phyloP scores from a whole-genome alignment of 805 yeast species.

The Candida arabinofermentans region DNA sequence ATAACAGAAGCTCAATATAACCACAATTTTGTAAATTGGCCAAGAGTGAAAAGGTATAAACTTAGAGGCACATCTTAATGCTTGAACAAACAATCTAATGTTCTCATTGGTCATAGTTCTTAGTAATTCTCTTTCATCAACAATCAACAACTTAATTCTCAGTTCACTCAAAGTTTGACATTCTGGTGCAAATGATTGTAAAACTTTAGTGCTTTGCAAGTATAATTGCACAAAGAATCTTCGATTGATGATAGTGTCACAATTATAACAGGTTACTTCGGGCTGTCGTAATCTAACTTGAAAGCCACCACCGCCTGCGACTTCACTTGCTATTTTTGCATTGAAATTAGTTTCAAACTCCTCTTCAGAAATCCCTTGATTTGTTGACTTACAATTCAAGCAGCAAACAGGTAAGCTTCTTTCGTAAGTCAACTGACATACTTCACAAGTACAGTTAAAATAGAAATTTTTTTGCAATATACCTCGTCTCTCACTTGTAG shows the following conservation, averaged over 20 bases:
- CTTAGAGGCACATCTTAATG: background rate
- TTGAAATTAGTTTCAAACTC: background rate
- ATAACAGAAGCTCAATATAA: constrained; percentile 8
- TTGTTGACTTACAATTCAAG: constrained; percentile 15
- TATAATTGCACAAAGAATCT: too few relatives aligned
- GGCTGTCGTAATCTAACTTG: too few relatives aligned
- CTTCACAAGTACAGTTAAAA: constrained; percentile 33
- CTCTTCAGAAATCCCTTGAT: constrained; percentile 10
- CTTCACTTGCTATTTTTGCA: too few relatives aligned
- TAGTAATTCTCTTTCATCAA: background rate
- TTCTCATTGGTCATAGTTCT: background rate
- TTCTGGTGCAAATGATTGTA: too few relatives aligned
- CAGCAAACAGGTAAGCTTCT: constrained; percentile 27
- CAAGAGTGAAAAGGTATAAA: constrained; percentile 18
- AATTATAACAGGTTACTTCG: too few relatives aligned
- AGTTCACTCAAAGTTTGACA: too few relatives aligned
- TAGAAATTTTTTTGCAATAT: constrained; percentile 29
- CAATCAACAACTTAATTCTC: too few relatives aligned
- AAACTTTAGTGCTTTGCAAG: too few relatives aligned
- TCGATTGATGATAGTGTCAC: too few relatives aligned
- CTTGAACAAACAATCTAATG: background rate
- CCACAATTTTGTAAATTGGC: constrained; percentile 17
- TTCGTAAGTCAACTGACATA: constrained; percentile 27
- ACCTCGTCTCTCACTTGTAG: constrained; percentile 26
- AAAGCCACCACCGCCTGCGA: too few relatives aligned